Conservation (phyloP, 2,329 filamentous ascomycete genomes). For the Colletotrichum ledebouriae region DNA sequence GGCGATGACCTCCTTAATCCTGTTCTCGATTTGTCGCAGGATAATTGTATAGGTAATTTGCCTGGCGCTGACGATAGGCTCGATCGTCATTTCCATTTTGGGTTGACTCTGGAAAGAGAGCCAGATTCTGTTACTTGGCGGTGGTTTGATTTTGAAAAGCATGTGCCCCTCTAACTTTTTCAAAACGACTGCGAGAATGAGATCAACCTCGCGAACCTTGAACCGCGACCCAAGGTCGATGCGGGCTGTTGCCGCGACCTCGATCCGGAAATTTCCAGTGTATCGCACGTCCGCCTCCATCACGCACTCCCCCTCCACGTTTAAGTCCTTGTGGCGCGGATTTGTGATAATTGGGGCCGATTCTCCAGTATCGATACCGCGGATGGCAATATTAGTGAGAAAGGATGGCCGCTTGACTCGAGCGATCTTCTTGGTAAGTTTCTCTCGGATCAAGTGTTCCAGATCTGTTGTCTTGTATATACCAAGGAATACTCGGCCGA, state of each 20-base stretch:
- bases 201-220: constrained; percentile 89
- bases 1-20: constrained; percentile 92
- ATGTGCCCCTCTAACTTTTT: constrained; percentile 89
- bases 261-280: constrained; percentile 87
- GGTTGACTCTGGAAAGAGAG: constrained; percentile 94
- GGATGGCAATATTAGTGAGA: constrained; percentile 85
- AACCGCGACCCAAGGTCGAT: constrained; percentile 91
- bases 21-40: constrained; percentile 91
- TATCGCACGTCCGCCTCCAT: constrained; percentile 91
- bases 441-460: constrained; percentile 82
- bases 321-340: constrained; percentile 87
- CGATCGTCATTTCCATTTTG: constrained; percentile 92
- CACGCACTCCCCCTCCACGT: constrained; percentile 89
- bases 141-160: constrained; percentile 89
- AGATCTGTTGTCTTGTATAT: constrained; percentile 88
- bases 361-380: constrained; percentile 87
- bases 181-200: constrained; percentile 87
- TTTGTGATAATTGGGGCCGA: constrained; percentile 91
- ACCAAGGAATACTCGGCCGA: constrained; percentile 89
- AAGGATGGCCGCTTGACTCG: constrained; percentile 93
- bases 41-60: constrained; percentile 97
- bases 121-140: constrained; percentile 97
- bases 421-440: constrained; percentile 96
- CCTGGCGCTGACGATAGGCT: constrained; percentile 93
- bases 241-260: constrained; percentile 91